A percentile compares a stretch with the other conserved stretches of the same genome.
Conservation (phyloP, 208 protist genomes). For the Acanthamoeba culbertsoni region DNA sequence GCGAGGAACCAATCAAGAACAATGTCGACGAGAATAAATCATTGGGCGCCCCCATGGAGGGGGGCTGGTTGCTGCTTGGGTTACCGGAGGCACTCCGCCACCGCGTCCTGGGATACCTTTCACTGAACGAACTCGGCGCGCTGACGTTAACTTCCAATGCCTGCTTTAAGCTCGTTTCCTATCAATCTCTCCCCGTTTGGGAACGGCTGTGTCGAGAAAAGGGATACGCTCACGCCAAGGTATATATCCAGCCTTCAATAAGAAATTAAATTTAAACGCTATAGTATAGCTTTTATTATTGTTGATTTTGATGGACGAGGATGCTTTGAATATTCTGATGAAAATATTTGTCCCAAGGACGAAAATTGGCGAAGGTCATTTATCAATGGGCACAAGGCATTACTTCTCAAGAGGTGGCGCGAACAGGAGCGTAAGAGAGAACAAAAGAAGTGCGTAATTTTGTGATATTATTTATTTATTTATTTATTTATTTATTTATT, state of each 20-base stretch:
- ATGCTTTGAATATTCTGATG: background rate
- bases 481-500: background rate
- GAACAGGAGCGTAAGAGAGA: constrained; percentile 1
- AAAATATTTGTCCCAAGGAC: too few relatives aligned
- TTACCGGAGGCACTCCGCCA: background rate
- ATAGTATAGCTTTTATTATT: background rate
- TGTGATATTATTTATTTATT: background rate
- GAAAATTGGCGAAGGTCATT: background rate
- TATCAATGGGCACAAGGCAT: constrained; percentile 5
- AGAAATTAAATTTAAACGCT: too few relatives aligned
- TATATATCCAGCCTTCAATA: too few relatives aligned
- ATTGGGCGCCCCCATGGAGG: background rate
- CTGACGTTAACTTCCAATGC: background rate
- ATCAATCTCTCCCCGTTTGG: background rate
- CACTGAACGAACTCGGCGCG: background rate
- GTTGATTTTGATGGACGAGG: background rate
- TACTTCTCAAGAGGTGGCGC: constrained; percentile 17
- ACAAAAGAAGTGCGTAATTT: background rate
- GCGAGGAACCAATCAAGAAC: background rate
- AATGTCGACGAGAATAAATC: too few relatives aligned
- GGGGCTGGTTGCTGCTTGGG: background rate
- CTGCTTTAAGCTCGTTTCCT: background rate
- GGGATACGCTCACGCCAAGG: background rate
- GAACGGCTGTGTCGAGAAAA: background rate
- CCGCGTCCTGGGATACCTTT: background rate